phyloP scores from a whole-genome alignment of 2,329 filamentous ascomycete species.

The Ophiocordyceps camponoti-leonardi region DNA sequence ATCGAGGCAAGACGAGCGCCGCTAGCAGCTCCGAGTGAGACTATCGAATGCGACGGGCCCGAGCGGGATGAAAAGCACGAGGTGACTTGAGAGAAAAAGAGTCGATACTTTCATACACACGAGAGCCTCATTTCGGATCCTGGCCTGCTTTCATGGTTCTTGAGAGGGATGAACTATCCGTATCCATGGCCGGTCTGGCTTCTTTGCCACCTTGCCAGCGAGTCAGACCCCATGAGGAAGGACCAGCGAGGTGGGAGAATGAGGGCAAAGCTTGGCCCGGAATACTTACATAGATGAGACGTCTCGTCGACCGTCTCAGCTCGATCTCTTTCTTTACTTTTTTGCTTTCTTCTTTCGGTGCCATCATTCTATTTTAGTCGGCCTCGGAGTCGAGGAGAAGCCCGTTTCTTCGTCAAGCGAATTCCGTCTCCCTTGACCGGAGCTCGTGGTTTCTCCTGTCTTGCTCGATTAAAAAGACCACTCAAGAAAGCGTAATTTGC shows the following conservation, averaged over 20 bases:
- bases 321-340: neutral
- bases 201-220: too few relatives aligned
- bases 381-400: neutral
- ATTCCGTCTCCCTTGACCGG: neutral
- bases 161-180: too few relatives aligned
- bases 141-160: too few relatives aligned
- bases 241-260: too few relatives aligned
- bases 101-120: too few relatives aligned
- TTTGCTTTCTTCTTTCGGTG: neutral
- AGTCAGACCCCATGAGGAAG: too few relatives aligned
- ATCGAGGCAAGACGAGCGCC: neutral
- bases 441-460: neutral
- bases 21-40: neutral
- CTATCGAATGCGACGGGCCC: neutral
- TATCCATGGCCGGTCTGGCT: too few relatives aligned
- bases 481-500: neutral
- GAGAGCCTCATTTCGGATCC: too few relatives aligned
- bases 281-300: too few relatives aligned
- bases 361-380: neutral
- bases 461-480: neutral
- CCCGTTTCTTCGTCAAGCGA: neutral
- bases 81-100: neutral
- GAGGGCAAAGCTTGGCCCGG: too few relatives aligned
- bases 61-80: neutral
- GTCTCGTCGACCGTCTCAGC: too few relatives aligned